Evolutionary conservation across 108 stramenopile genomes (phyloP).

Genomic region (Cyclotella baltica): DNA sequence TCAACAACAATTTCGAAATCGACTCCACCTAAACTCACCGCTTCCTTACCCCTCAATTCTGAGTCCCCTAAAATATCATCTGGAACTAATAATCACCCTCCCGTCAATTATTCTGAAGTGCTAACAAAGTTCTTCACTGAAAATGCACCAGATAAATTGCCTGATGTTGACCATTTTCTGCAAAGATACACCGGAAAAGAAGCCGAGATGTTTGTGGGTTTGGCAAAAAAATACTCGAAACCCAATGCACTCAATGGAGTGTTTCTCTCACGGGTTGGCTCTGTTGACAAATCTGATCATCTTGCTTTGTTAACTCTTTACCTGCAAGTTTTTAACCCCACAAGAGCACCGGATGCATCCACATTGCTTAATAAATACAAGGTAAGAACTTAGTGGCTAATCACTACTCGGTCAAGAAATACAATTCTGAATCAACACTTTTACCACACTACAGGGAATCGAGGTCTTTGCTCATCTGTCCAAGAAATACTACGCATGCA

Average conservation of each 20-base stretch:
- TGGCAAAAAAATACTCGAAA: slow-evolving; percentile 68
- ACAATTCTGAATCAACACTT: background rate
- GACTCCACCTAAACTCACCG: no score
- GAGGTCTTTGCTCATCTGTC: slow-evolving; percentile 37
- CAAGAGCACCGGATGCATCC: slow-evolving; percentile 33
- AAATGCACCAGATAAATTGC: slow-evolving; percentile 72
- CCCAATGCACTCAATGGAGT: slow-evolving; percentile 64
- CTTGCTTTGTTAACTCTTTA: slow-evolving; percentile 34
- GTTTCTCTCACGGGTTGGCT: slow-evolving; percentile 22
- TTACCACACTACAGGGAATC: slow-evolving; percentile 14
- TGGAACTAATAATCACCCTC: no score
- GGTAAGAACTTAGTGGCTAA: background rate
- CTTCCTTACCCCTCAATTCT: no score
- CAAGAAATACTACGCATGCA: slow-evolving; percentile 31
- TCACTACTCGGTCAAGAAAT: background rate
- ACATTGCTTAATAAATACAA: slow-evolving; percentile 30
- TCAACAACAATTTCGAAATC: no score
- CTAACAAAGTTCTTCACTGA: slow-evolving; percentile 73
- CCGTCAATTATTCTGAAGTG: slow-evolving; percentile 61
- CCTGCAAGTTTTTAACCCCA: slow-evolving; percentile 46
- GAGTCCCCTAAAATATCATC: slow-evolving; percentile 29
- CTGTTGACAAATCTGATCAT: slow-evolving; percentile 33
- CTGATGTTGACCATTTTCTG: slow-evolving; percentile 62
- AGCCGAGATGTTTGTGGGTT: slow-evolving; percentile 68
- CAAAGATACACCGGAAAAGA: slow-evolving; percentile 81